A percentile compares a stretch with the other conserved stretches of the same genome.
phyloP scores from a whole-genome alignment of 495 filamentous ascomycete species.

The Bacidia rubella region DNA sequence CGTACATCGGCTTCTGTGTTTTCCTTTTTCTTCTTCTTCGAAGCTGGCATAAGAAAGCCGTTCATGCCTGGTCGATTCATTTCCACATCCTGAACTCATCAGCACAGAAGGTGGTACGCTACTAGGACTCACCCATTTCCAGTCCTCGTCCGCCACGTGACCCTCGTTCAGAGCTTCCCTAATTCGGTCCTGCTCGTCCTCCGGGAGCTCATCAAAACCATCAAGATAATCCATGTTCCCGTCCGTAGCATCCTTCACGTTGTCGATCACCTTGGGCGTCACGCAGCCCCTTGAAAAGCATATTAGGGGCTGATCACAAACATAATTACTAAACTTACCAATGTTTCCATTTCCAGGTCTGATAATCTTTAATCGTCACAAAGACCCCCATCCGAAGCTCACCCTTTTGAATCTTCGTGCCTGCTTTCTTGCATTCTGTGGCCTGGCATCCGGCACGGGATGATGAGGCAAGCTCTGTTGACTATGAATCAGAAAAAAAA shows the following conservation, averaged over 20 bases:
- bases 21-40: conserved; percentile 32
- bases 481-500: neutral
- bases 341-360: conserved; percentile 57
- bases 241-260: conserved; percentile 35
- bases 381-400: conserved; percentile 57
- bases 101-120: conserved; percentile 1
- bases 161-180: conserved; percentile 48
- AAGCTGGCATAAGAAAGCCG: conserved; percentile 39
- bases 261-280: conserved; percentile 47
- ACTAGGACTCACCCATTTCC: conserved; percentile 52
- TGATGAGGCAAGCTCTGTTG: conserved; percentile 44
- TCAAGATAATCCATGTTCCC: conserved; percentile 39
- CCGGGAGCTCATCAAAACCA: conserved; percentile 57
- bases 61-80: conserved; percentile 51
- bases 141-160: conserved; percentile 64
- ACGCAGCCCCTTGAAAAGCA: conserved; percentile 55
- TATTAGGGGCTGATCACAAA: neutral
- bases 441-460: conserved; percentile 56
- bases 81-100: conserved; percentile 44
- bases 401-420: conserved; percentile 61
- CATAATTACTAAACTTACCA: conserved; percentile 60
- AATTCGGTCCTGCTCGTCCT: conserved; percentile 50
- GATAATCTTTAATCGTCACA: conserved; percentile 37
- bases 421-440: conserved; percentile 47
- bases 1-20: conserved; percentile 14